Evolutionary conservation across 2,329 filamentous ascomycete species (phyloP), one percentile per base, ranked within the genome.

Genomic region (Diaporthe longicolla): DNA sequence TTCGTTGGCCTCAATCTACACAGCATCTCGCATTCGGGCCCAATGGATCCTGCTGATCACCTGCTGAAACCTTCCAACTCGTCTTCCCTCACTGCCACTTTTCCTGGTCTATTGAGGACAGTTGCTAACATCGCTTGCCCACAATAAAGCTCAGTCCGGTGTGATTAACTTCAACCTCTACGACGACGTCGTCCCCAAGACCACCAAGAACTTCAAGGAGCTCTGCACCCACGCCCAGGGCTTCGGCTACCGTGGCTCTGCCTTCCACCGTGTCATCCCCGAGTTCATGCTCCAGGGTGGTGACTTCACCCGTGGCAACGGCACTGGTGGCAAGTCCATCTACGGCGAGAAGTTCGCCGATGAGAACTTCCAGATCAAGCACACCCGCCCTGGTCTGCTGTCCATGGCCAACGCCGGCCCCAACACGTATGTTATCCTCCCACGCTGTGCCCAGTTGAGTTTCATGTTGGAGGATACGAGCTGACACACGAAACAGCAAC

Each of bases 331-430:
- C 86, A 94, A 93, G 87, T 97, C 94, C 84, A 97, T 97, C 90
- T 97, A 97, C 86, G 95, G 95, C 81, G 94, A 97, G 87, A 97
- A 96, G 90, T 97, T 98, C 83, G 87, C 92, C 81, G 95, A 98
- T 83, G 95, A 98, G 93, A 97, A 97, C 93, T 97, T 97, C 89
- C 82, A 85, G 76, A 82, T 89, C 79, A 92, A 91, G 88, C 95
- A 98, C 91, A 85, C 84, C 84, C 87, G 88, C 80, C 92, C 93
- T 77, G 94, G 93, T 88, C 89, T 95, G 79, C 90, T 98, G 79
- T 97, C 95, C 86, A 98, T 98, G 95, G 95, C 95, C 84, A 98
- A 98, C 87, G 94, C 95, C 80, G 95, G 95, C 79, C 93, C 93
- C 82, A 97, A 98, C 93, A 98, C 96, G 91, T 92, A 88, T 85